These are phyloP conservation scores for Halophytophthora batemanensis DNA, from an alignment of 352 stramenopile species.

Conservation along the genomic window DNA sequence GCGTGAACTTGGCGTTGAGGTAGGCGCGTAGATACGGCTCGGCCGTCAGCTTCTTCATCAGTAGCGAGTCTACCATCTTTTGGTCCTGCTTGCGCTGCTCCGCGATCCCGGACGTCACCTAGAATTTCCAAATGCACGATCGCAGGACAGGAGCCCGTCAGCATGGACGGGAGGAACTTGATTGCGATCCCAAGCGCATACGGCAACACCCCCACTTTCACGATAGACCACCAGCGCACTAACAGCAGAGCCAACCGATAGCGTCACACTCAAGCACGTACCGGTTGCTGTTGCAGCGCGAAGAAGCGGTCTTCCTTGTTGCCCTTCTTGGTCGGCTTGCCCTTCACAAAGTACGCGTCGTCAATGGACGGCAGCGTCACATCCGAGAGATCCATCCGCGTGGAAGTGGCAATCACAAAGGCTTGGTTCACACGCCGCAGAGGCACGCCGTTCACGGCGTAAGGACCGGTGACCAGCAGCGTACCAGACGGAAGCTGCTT, in stretches of 20 bases:
- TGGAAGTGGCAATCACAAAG: constrained; percentile 98
- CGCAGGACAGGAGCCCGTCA: constrained; percentile 13
- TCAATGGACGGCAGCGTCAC: constrained; percentile 90
- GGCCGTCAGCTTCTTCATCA: constrained; percentile 59
- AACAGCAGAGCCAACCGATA: constrained; percentile 8
- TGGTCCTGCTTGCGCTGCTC: constrained; percentile 96
- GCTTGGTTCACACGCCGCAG: constrained; percentile 96
- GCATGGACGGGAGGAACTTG: constrained; percentile 36
- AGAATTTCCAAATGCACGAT: constrained; percentile 1
- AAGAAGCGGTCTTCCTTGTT: constrained; percentile 92
- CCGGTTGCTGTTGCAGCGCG: constrained; percentile 38
- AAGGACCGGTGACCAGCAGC: constrained; percentile 95
- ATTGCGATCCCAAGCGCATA: constrained; percentile 69
- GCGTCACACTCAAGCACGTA: constrained; percentile 24
- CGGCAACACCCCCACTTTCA: constrained; percentile 14
- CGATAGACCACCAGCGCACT: constrained; percentile 4
- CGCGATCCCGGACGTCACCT: constrained; percentile 66
- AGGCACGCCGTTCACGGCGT: constrained; percentile 97
- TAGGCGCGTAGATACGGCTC: constrained; percentile 93
- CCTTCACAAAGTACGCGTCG: constrained; percentile 94
- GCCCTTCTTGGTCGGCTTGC: constrained; percentile 57
- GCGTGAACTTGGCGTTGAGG: constrained; percentile 92
- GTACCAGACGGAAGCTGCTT: constrained; percentile 95
- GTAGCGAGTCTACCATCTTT: constrained; percentile 90
- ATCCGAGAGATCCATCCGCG: constrained; percentile 93